Percentiles rank a stretch among this genome's conserved stretches.
Evolutionary conservation across 1,284 basidiomycete species (phyloP).

Genomic region (Tilletia caries): DNA sequence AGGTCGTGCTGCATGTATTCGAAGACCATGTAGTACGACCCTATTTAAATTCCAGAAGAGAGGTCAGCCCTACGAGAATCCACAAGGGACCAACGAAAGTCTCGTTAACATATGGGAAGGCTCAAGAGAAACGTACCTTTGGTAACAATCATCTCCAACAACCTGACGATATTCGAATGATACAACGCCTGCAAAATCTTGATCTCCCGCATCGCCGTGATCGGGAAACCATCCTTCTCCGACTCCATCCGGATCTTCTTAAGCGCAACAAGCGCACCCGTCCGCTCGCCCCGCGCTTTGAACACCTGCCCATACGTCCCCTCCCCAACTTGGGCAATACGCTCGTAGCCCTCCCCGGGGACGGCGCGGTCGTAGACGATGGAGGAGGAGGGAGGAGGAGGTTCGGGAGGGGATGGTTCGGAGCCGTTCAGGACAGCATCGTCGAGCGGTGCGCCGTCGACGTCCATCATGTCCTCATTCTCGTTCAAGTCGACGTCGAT

Average conservation of each 20-base stretch:
- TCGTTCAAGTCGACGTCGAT: background rate
- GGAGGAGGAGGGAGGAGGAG: background rate
- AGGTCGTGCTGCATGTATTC: conserved; percentile 99
- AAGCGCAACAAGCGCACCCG: conserved; percentile 75
- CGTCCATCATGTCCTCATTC: background rate
- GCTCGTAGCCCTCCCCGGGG: conserved; percentile 67
- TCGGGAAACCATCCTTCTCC: conserved; percentile 95
- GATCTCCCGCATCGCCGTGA: conserved; percentile 98
- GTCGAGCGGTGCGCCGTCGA: conserved; percentile 4
- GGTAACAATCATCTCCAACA: conserved; percentile 98
- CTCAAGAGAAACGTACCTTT: conserved; percentile 61
- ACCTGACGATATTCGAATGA: conserved; percentile 81
- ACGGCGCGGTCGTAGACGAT: conserved; percentile 15
- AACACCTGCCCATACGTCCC: conserved; percentile 99
- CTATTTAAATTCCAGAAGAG: conserved; percentile 58
- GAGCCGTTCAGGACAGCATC: background rate
- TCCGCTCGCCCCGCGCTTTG: conserved; percentile 82
- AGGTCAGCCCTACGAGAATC: too few species aligned
- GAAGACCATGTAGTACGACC: conserved; percentile 97
- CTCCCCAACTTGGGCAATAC: conserved; percentile 91
- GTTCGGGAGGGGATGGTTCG: background rate
- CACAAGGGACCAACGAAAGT: too few species aligned
- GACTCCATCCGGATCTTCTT: conserved; percentile 98
- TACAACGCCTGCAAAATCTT: conserved; percentile 87
- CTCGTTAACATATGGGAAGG: too few species aligned